Conservation (phyloP, 352 stramenopile species). For the Phytophthora fragariaefolia region DNA sequence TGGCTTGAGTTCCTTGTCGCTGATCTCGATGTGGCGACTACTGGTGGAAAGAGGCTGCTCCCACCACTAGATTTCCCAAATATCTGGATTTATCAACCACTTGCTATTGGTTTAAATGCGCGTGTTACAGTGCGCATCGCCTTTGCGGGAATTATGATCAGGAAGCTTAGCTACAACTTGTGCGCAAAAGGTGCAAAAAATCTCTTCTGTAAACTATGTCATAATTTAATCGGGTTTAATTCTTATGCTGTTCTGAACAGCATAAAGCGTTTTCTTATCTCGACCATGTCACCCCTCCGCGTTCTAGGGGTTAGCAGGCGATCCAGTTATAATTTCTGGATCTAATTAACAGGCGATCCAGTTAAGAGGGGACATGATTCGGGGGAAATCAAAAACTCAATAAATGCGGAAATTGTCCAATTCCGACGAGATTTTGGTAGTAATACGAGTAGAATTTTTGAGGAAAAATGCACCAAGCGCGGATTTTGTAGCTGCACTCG, state of each 20-base stretch:
- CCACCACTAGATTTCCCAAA: not conserved
- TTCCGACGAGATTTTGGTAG: too few species aligned
- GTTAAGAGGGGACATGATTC: too few species aligned
- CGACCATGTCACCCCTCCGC: conserved; percentile 21
- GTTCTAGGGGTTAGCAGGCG: conserved; percentile 20
- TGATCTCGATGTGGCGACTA: not conserved
- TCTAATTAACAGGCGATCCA: too few species aligned
- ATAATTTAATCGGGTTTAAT: conserved; percentile 14
- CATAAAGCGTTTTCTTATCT: conserved; percentile 19
- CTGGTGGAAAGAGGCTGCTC: too few species aligned
- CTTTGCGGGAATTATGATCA: conserved; percentile 11
- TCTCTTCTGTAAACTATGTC: not conserved
- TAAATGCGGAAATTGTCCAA: too few species aligned
- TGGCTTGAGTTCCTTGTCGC: not conserved
- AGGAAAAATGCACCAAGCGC: too few species aligned
- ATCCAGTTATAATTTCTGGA: too few species aligned
- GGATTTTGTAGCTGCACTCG: too few species aligned
- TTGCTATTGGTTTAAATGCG: not conserved
- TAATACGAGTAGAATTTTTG: too few species aligned
- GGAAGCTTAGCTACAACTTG: conserved; percentile 13
- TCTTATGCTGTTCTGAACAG: conserved; percentile 15
- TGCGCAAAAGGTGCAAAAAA: conserved; percentile 3
- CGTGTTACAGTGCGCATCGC: not conserved
- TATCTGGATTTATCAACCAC: not conserved
- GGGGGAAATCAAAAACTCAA: too few species aligned